These are phyloP conservation scores for Stagonosporopsis rhizophila DNA, from an alignment of 2,329 filamentous ascomycete species.

Conservation along the genomic window DNA sequence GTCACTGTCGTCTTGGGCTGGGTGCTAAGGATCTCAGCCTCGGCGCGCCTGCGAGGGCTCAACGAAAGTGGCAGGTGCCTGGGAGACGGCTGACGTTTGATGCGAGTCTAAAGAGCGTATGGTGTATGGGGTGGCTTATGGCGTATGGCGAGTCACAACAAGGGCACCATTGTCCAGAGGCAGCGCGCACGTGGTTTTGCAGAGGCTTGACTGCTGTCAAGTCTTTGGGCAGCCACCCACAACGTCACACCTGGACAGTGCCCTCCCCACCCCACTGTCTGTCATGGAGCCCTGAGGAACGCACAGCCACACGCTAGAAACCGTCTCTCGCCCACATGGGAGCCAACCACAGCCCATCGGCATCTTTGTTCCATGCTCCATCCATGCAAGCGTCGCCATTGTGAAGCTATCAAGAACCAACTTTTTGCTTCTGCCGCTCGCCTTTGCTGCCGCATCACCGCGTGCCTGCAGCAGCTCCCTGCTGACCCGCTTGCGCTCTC, in stretches of 20 bases:
- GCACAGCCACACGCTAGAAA: conserved; percentile 22
- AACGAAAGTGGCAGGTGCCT: conserved; percentile 21
- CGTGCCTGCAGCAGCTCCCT: conserved; percentile 43
- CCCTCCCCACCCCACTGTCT: conserved; percentile 11
- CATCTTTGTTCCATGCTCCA: conserved; percentile 18
- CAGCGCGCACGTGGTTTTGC: conserved; percentile 9
- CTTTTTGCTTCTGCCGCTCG: conserved; percentile 23
- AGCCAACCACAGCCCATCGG: conserved; percentile 21
- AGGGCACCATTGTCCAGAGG: background rate
- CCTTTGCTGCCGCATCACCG: conserved; percentile 29
- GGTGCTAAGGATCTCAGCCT: conserved; percentile 30
- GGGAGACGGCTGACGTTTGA: background rate
- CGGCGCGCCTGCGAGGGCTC: conserved; percentile 35
- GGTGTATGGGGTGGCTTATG: too few relatives aligned
- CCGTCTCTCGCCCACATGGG: background rate
- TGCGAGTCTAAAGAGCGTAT: conserved; percentile 14
- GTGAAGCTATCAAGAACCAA: conserved; percentile 19
- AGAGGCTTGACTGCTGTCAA: conserved; percentile 12
- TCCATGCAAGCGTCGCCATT: conserved; percentile 18
- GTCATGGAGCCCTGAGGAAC: conserved; percentile 3
- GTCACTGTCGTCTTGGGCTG: conserved; percentile 14
- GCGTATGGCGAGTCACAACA: conserved; percentile 10
- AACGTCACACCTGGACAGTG: conserved; percentile 19
- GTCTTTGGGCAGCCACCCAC: conserved; percentile 21
- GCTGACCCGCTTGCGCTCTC: conserved; percentile 39